Base-by-base conservation (phyloP, 148 eudicot genomes). In the Rhododendron mucronatum region DNA sequence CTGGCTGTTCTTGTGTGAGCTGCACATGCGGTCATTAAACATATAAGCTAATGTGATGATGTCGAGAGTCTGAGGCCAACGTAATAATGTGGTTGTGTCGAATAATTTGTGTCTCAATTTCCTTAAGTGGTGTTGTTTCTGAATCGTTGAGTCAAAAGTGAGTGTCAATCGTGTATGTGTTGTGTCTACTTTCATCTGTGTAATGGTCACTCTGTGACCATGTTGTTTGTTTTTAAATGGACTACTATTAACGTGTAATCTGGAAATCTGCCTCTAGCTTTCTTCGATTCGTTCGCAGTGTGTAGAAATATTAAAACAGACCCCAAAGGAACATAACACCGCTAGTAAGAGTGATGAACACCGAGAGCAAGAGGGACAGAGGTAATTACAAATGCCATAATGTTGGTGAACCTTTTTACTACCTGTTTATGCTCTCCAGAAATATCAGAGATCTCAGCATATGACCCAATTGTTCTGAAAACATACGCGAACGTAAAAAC, bases 21-120 rank as follows among this genome's bases (percentile, higher is more conserved):
- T 93, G 95, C 92, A 80, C 86, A 5, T 94, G 98, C 76, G 92
- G 92, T 71, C 89, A 91, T 45, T 91, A 89, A 91, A 65, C 85
- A 33, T 48, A 78, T n/a, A 78, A 67, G 10, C 11, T 11, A 10
- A 30, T 53, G 69, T 50, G 53, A 37, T 77, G 71, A 21, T 1
- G 20, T 23, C 21, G 30, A 28, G 47, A 28, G n/a, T 86, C 18
- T 2, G 5, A 18, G 20, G 79, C 3, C 16, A 53, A 65, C 48
- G 48, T 87, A 83, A 78, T 55, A 26, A 41, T 84, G 84, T 84
- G 20, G 5, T 41, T 65, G 89, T 84, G 81, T 28, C 12, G 59
- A 84, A 87, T 87, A 84, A 84, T 23, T 37, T 83, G 86, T 78
- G 76, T 69, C 37, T 30, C 20, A 30, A 30, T 82, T 7, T 59